These are phyloP conservation scores for Umbilicus rupestris DNA, from an alignment of 164 flowering plant species.

Conservation along the genomic window DNA sequence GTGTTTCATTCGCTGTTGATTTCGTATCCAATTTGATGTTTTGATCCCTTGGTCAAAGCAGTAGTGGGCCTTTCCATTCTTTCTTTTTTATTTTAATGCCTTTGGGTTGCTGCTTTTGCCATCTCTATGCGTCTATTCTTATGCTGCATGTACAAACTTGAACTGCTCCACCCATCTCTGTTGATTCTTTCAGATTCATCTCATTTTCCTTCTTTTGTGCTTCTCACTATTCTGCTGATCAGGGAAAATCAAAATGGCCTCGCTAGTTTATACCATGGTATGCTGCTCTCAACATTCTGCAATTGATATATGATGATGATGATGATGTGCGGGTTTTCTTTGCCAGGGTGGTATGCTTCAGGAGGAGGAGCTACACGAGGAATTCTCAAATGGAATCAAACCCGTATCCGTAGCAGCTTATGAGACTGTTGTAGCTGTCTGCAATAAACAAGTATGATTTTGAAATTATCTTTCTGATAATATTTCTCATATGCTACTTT, in stretches of 20 bases:
- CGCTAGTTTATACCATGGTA: not conserved
- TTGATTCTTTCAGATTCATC: too few species aligned
- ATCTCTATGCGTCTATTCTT: too few species aligned
- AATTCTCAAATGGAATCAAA: slow-evolving; percentile 28
- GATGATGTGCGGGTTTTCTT: not conserved
- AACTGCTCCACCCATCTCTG: too few species aligned
- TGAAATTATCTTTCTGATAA: slow-evolving; percentile 4
- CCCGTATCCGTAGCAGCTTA: slow-evolving; percentile 26
- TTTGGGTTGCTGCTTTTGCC: too few species aligned
- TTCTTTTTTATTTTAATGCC: too few species aligned
- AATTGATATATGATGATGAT: not conserved
- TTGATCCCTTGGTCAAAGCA: too few species aligned
- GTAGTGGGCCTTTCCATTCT: too few species aligned
- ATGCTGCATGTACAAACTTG: too few species aligned
- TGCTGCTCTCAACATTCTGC: not conserved
- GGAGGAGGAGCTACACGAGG: slow-evolving; percentile 31
- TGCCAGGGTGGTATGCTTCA: slow-evolving; percentile 76
- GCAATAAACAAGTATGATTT: slow-evolving; percentile 44
- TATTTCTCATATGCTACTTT: slow-evolving; percentile 22
- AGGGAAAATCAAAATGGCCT: not conserved
- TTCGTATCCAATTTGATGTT: too few species aligned
- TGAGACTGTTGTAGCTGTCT: slow-evolving; percentile 31
- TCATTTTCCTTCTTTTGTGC: not conserved
- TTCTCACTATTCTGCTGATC: not conserved
- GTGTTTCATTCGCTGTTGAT: too few species aligned